Percentiles rank a stretch among this genome's conserved stretches.
Evolutionary conservation across 2,329 filamentous ascomycete genomes (phyloP).

Genomic region (Exophiala spinifera): DNA sequence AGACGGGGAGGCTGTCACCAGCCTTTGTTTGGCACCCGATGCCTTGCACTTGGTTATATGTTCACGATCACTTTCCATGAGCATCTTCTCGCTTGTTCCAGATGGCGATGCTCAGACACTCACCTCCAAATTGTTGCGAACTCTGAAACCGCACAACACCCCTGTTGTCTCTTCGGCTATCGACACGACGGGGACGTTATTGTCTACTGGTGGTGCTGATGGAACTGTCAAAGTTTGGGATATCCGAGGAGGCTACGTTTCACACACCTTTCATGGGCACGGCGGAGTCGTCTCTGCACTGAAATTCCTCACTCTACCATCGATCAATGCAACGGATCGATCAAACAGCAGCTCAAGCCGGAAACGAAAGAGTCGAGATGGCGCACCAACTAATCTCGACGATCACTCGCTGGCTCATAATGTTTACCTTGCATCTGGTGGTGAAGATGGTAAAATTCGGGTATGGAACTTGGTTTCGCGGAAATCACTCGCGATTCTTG

Average conservation of each 20-base stretch:
- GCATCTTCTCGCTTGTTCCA: conserved; percentile 72
- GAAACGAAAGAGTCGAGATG: conserved; percentile 41
- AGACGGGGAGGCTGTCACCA: conserved; percentile 59
- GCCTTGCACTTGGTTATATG: conserved; percentile 85
- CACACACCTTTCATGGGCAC: conserved; percentile 91
- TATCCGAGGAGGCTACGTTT: conserved; percentile 78
- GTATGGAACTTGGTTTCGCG: conserved; percentile 90
- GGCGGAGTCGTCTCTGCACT: conserved; percentile 88
- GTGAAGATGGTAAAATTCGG: conserved; percentile 87
- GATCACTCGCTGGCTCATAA: conserved; percentile 46
- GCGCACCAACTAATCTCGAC: conserved; percentile 46
- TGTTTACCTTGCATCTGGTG: conserved; percentile 80
- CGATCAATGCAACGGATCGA: conserved; percentile 8
- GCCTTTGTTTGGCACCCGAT: conserved; percentile 69
- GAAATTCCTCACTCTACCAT: conserved; percentile 73
- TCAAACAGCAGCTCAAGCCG: conserved; percentile 7
- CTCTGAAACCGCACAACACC: conserved; percentile 83
- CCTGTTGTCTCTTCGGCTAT: conserved; percentile 84
- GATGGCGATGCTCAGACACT: conserved; percentile 57
- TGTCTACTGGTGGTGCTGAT: conserved; percentile 91
- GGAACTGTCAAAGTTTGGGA: conserved; percentile 97
- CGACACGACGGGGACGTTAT: conserved; percentile 80
- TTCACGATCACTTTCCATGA: conserved; percentile 94
- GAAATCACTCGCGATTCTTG: conserved; percentile 70
- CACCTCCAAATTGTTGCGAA: conserved; percentile 67